Evolutionary conservation across 768 basidiomycete species (phyloP).

Genomic region (Coprinopsis marcescibilis): DNA sequence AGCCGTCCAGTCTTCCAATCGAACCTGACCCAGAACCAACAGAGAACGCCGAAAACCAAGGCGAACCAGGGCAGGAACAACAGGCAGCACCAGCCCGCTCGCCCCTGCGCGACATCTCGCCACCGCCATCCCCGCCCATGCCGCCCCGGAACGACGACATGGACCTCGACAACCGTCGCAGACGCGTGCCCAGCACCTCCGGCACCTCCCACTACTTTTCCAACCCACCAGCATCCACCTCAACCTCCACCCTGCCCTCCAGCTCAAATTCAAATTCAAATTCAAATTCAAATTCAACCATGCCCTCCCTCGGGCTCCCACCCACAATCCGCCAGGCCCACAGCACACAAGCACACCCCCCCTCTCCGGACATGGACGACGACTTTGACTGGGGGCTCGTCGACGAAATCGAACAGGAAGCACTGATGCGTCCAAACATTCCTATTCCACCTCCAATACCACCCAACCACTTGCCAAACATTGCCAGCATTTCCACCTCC

Average conservation of each 20-base stretch:
- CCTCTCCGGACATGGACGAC: slow-evolving; percentile 1
- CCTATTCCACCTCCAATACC: slow-evolving; percentile 1
- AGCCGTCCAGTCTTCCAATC: slow-evolving; percentile 17
- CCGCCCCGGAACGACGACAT: slow-evolving; percentile 30
- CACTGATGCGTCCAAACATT: slow-evolving; percentile 1
- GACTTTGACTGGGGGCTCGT: slow-evolving; percentile 6
- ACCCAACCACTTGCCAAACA: background rate
- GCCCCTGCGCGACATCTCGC: slow-evolving; percentile 35
- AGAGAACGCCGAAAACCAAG: background rate
- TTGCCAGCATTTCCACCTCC: background rate
- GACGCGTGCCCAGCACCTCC: slow-evolving; percentile 25
- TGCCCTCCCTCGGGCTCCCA: slow-evolving; percentile 3
- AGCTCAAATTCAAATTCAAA: slow-evolving; percentile 11
- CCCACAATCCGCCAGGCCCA: slow-evolving; percentile 8
- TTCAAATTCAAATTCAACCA: slow-evolving; percentile 1
- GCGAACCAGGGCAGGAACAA: slow-evolving; percentile 13
- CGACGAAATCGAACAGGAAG: background rate
- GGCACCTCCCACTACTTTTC: slow-evolving; percentile 17
- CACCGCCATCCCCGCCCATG: slow-evolving; percentile 23
- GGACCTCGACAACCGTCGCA: slow-evolving; percentile 32
- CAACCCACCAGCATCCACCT: slow-evolving; percentile 9
- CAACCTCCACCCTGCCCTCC: slow-evolving; percentile 3
- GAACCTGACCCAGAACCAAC: slow-evolving; percentile 15
- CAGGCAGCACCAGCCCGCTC: too few species aligned
- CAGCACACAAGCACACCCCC: background rate